phyloP scores from a whole-genome alignment of 495 filamentous ascomycete species.

The Hypoxylon lienhwacheense region DNA sequence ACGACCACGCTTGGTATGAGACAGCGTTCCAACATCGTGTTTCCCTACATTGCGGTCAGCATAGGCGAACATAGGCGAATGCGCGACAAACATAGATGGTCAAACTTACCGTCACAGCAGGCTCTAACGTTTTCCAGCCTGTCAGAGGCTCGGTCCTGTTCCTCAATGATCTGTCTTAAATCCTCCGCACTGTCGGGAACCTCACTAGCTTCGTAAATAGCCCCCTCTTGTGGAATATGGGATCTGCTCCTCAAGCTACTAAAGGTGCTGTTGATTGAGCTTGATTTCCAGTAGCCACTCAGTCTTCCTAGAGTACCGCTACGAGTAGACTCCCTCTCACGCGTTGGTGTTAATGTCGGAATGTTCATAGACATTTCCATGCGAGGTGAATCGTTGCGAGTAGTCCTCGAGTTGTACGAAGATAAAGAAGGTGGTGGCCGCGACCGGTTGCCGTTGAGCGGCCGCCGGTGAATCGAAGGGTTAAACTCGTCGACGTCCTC shows the following conservation, averaged over 20 bases:
- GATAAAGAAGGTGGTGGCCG: constrained; percentile 70
- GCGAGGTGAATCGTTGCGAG: constrained; percentile 60
- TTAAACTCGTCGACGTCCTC: constrained; percentile 93
- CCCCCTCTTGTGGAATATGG: constrained; percentile 48
- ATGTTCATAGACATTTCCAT: constrained; percentile 46
- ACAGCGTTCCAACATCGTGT: constrained; percentile 66
- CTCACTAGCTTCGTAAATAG: constrained; percentile 70
- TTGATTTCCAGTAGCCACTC: constrained; percentile 51
- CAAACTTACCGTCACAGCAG: constrained; percentile 87
- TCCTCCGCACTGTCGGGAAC: constrained; percentile 80
- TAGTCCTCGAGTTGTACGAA: constrained; percentile 76
- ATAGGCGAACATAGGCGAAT: neutral
- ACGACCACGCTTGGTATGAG: constrained; percentile 48
- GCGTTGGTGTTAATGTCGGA: constrained; percentile 51
- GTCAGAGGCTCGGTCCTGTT: constrained; percentile 72
- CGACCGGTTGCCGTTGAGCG: constrained; percentile 37
- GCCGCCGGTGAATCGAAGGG: constrained; percentile 60
- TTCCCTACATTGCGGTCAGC: constrained; percentile 61
- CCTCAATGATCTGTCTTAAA: constrained; percentile 70
- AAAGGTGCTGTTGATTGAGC: constrained; percentile 43
- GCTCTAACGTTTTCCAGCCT: constrained; percentile 91
- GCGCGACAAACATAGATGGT: too few relatives aligned
- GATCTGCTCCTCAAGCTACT: constrained; percentile 51
- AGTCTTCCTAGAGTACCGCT: constrained; percentile 47
- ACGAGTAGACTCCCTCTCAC: constrained; percentile 42